Conservation (phyloP, 2,329 filamentous ascomycete species). For the Aspergillus pseudonomiae region DNA sequence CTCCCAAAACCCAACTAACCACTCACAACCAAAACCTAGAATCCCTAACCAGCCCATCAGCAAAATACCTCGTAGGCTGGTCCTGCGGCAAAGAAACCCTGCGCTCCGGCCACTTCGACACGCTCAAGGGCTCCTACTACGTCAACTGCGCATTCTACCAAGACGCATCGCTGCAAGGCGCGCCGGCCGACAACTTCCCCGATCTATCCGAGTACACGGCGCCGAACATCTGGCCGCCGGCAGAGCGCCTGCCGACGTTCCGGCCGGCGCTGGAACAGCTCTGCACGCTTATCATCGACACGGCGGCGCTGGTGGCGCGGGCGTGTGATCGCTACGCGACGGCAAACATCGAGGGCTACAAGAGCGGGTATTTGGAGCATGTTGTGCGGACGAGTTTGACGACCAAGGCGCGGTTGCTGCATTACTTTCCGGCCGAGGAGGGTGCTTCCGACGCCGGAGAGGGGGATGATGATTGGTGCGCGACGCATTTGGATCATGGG, state of each 20-base stretch:
- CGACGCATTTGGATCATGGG: slow-evolving; percentile 76
- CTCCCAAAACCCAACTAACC: slow-evolving; percentile 46
- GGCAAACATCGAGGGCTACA: slow-evolving; percentile 76
- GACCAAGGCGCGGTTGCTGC: slow-evolving; percentile 86
- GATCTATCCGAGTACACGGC: slow-evolving; percentile 86
- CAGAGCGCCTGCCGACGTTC: slow-evolving; percentile 73
- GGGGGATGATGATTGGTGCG: slow-evolving; percentile 90
- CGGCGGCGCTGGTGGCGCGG: slow-evolving; percentile 82
- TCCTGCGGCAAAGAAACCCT: slow-evolving; percentile 67
- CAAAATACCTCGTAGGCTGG: slow-evolving; percentile 67
- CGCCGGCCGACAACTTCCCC: slow-evolving; percentile 39
- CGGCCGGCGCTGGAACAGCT: slow-evolving; percentile 71
- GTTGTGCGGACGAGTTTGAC: slow-evolving; percentile 84
- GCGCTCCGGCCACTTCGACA: slow-evolving; percentile 63
- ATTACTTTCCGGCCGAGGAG: slow-evolving; percentile 73
- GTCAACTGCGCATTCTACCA: slow-evolving; percentile 62
- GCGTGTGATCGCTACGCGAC: slow-evolving; percentile 86
- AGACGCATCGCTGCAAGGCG: slow-evolving; percentile 38
- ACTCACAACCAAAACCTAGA: slow-evolving; percentile 28
- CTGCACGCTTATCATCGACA: slow-evolving; percentile 84
- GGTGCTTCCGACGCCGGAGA: slow-evolving; percentile 8
- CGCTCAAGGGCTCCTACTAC: slow-evolving; percentile 67
- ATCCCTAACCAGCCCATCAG: slow-evolving; percentile 45
- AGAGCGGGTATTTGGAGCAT: slow-evolving; percentile 76
- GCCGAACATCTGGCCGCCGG: slow-evolving; percentile 83